Percentiles rank a stretch among this genome's conserved stretches.
These are phyloP conservation scores for Cronartium quercuum DNA, from an alignment of 1,284 basidiomycete genomes.

Conservation along the genomic window DNA sequence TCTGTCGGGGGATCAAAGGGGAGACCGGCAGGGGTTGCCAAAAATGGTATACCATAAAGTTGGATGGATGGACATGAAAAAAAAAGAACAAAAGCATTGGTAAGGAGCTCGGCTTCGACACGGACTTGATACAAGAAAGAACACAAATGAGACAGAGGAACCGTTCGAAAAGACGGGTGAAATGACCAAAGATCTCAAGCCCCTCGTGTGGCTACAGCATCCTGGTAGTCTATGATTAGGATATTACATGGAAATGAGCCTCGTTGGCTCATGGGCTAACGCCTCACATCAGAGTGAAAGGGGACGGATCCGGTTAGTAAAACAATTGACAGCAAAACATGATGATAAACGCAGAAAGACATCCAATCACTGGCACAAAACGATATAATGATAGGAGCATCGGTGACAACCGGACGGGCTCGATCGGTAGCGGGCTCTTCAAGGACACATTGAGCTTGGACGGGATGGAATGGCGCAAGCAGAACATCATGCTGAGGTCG, in stretches of 20 bases:
- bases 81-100: background rate
- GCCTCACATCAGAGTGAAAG: too few species aligned
- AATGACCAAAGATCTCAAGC: too few species aligned
- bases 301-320: background rate
- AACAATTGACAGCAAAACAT: too few species aligned
- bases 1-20: background rate
- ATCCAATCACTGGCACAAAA: background rate
- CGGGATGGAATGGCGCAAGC: background rate
- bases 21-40: too few species aligned
- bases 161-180: background rate
- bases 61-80: background rate
- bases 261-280: background rate
- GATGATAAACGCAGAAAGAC: background rate
- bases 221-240: too few species aligned
- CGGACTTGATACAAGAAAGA: background rate
- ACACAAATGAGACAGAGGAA: background rate
- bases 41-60: background rate
- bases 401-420: background rate
- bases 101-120: background rate
- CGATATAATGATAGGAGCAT: background rate
- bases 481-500: background rate
- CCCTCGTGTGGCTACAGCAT: too few species aligned
- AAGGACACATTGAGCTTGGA: background rate
- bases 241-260: background rate
- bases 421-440: background rate